Percentiles rank a stretch among this genome's conserved stretches.
phyloP scores from a whole-genome alignment of 2,329 filamentous ascomycete genomes.

The Fusarium concolor region DNA sequence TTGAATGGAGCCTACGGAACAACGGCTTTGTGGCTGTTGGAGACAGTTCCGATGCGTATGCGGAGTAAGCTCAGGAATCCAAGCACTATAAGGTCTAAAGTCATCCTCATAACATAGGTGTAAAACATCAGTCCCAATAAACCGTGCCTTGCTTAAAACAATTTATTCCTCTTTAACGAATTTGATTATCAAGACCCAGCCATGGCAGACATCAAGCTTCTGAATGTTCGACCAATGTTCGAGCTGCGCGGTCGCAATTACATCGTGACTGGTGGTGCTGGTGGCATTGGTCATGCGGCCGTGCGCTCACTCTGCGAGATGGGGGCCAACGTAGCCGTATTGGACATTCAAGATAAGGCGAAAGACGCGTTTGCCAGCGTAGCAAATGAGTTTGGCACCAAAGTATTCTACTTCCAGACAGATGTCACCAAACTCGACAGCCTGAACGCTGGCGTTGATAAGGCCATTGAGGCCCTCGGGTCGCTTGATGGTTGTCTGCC shows the following conservation, averaged over 20 bases:
- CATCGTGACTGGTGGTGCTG: neutral
- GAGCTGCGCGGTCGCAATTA: neutral
- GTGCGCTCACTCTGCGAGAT: slow-evolving; percentile 2
- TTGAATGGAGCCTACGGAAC: neutral
- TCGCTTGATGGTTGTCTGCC: neutral
- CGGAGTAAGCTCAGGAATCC: neutral
- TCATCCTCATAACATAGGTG: neutral
- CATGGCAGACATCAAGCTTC: neutral
- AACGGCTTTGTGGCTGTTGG: neutral
- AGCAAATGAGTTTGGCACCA: neutral
- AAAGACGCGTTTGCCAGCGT: neutral
- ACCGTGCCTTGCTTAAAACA: neutral
- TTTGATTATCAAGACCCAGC: neutral
- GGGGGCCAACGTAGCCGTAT: neutral
- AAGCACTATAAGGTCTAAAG: neutral
- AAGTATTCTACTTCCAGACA: neutral
- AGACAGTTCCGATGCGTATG: neutral
- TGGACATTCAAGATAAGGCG: neutral
- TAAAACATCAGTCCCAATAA: neutral
- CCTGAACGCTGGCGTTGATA: neutral
- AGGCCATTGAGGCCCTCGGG: neutral
- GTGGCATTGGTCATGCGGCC: neutral
- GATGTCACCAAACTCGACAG: neutral
- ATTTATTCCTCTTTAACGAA: neutral
- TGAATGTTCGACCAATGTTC: neutral